Conservation (phyloP, 1,284 basidiomycete genomes). For the Fomitopsis betulina region DNA sequence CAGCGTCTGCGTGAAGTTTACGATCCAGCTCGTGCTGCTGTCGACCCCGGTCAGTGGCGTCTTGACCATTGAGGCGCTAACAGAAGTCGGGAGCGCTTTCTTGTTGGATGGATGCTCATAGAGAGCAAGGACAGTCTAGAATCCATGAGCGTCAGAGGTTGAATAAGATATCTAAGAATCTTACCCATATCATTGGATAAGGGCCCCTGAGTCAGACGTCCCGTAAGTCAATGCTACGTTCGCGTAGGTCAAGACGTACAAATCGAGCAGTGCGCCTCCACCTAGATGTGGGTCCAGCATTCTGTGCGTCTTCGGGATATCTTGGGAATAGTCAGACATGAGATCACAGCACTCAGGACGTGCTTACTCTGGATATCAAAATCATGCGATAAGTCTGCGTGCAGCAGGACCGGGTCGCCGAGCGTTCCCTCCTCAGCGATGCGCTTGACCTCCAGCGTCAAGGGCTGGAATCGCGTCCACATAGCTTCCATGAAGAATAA, state of each 20-base stretch:
- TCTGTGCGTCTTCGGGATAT: conserved; percentile 63
- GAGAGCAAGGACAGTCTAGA: conserved; percentile 70
- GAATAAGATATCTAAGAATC: conserved; percentile 10
- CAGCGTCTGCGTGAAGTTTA: conserved; percentile 59
- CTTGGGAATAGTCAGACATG: conserved; percentile 30
- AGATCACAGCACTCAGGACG: neutral
- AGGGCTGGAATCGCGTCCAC: conserved; percentile 78
- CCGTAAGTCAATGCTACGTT: neutral
- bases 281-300: conserved; percentile 80
- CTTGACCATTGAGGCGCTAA: conserved; percentile 65
- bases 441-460: conserved; percentile 60
- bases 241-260: conserved; percentile 36
- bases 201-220: conserved; percentile 51
- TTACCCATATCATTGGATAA: conserved; percentile 79
- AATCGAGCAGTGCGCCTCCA: conserved; percentile 82
- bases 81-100: conserved; percentile 45
- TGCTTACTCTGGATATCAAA: conserved; percentile 68
- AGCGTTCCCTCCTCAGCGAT: conserved; percentile 57
- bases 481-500: conserved; percentile 90
- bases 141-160: neutral
- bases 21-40: conserved; percentile 68
- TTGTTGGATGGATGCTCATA: conserved; percentile 77
- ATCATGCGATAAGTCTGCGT: conserved; percentile 72
- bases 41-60: conserved; percentile 79
- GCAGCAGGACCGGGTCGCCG: conserved; percentile 59